These are phyloP conservation scores for Myriosclerotinia curreyana DNA, from an alignment of 2,329 filamentous ascomycete species.

Conservation along the genomic window DNA sequence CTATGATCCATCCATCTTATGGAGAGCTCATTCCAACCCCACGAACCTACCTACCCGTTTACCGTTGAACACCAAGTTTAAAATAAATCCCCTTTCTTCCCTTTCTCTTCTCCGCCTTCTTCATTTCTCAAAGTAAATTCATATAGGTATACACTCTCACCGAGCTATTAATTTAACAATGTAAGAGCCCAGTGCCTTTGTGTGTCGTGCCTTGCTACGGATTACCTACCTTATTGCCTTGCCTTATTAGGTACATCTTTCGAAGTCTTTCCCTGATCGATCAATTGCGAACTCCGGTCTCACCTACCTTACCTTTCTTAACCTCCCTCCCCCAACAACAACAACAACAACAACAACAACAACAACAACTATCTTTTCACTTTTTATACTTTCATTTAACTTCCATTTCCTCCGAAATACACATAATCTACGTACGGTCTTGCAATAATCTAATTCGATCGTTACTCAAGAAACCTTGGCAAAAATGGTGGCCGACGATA, in stretches of 20 bases:
- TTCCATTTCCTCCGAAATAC: slow-evolving; percentile 7
- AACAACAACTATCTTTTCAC: slow-evolving; percentile 10
- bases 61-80: slow-evolving; percentile 9
- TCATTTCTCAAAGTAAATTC: neutral
- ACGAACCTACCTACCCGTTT: slow-evolving; percentile 16
- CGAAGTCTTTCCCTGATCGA: slow-evolving; percentile 18
- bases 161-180: slow-evolving; percentile 27
- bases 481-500: slow-evolving; percentile 83
- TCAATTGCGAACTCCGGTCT: slow-evolving; percentile 22
- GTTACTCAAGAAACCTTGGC: slow-evolving; percentile 4
- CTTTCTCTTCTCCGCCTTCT: neutral
- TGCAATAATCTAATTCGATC: slow-evolving; percentile 18
- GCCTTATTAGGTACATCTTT: slow-evolving; percentile 12
- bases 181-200: slow-evolving; percentile 35
- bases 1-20: neutral
- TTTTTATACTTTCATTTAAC: slow-evolving; percentile 6
- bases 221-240: slow-evolving; percentile 21
- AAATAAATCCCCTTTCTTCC: slow-evolving; percentile 8
- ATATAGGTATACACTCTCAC: neutral
- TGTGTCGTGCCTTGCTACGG: slow-evolving; percentile 23
- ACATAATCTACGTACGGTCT: slow-evolving; percentile 8
- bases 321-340: no score
- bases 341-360: no score
- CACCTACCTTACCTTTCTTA: slow-evolving; percentile 14
- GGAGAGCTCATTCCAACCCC: slow-evolving; percentile 19